These are phyloP conservation scores for Nakazawaea anatomiae DNA, from an alignment of 805 yeast species.

Conservation along the genomic window DNA sequence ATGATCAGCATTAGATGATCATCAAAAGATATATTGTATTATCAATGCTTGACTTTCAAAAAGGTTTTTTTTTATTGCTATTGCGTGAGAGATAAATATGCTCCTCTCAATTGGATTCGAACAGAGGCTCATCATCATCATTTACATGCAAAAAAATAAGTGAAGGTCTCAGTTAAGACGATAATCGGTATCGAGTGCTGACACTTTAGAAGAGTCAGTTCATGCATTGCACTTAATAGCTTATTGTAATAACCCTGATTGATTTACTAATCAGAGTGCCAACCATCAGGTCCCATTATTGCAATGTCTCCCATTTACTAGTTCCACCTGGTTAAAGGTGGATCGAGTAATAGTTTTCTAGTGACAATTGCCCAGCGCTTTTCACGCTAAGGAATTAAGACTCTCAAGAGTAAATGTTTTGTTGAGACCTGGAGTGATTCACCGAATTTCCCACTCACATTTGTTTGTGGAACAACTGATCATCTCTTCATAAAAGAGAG, in stretches of 20 bases:
- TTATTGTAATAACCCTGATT: constrained; percentile 15
- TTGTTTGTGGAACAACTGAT: background rate
- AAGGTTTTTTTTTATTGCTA: no score
- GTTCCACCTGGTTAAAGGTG: background rate
- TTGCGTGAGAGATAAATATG: constrained; percentile 8
- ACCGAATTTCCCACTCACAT: constrained; percentile 57
- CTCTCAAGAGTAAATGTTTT: constrained; percentile 45
- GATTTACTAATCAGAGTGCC: constrained; percentile 2
- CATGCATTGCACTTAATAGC: constrained; percentile 60
- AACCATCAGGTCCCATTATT: constrained; percentile 5
- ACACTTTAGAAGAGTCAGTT: constrained; percentile 24
- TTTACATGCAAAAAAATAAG: constrained; percentile 18
- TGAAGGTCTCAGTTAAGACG: constrained; percentile 35
- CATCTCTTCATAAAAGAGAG: background rate
- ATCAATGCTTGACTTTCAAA: background rate
- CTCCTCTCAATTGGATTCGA: constrained; percentile 12
- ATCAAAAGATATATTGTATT: constrained; percentile 12
- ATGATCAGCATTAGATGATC: constrained; percentile 31
- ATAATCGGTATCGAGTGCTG: constrained; percentile 61
- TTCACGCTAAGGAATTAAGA: constrained; percentile 41
- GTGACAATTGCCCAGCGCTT: constrained; percentile 52
- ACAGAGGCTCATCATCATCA: background rate
- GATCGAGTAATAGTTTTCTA: constrained; percentile 30
- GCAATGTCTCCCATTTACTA: constrained; percentile 47
- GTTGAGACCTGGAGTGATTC: constrained; percentile 42